Evolutionary conservation across 2,329 filamentous ascomycete genomes (phyloP).

Genomic region (Metarhizium humberi): DNA sequence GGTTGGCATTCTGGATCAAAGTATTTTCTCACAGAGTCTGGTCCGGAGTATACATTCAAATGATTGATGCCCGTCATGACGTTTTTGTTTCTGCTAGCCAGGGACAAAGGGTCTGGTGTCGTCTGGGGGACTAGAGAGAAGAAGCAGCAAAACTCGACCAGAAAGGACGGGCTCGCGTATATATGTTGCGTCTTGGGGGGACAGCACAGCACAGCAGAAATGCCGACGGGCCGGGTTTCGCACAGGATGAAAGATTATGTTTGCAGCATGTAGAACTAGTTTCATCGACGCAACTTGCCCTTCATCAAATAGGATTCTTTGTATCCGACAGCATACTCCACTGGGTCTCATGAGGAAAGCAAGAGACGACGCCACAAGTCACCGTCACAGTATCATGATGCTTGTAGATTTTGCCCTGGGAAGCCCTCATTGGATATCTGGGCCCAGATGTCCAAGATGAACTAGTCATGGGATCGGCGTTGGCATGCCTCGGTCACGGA

Average conservation of each 20-base stretch:
- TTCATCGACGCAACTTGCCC: too few relatives aligned
- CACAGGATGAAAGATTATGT: too few relatives aligned
- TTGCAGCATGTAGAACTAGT: too few relatives aligned
- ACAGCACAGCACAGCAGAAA: neutral
- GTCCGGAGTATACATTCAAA: conserved; percentile 46
- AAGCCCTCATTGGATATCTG: neutral
- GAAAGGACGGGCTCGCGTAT: neutral
- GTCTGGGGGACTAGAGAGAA: neutral
- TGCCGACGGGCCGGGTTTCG: too few relatives aligned
- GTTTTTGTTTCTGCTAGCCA: neutral
- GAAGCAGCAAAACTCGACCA: neutral
- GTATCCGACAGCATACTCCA: neutral
- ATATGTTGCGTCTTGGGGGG: neutral
- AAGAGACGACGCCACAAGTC: neutral
- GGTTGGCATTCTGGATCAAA: conserved; percentile 49
- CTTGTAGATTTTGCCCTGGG: neutral
- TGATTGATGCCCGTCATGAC: conserved; percentile 16
- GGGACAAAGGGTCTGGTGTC: too few relatives aligned
- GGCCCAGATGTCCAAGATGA: neutral
- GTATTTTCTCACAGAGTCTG: conserved; percentile 45
- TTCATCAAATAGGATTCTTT: neutral
- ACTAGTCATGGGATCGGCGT: neutral
- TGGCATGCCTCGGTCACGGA: too few relatives aligned
- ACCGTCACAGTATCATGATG: neutral
- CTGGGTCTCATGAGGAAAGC: neutral